phyloP scores from a whole-genome alignment of 2,329 filamentous ascomycete species.

The Cordyceps pruinosa region DNA sequence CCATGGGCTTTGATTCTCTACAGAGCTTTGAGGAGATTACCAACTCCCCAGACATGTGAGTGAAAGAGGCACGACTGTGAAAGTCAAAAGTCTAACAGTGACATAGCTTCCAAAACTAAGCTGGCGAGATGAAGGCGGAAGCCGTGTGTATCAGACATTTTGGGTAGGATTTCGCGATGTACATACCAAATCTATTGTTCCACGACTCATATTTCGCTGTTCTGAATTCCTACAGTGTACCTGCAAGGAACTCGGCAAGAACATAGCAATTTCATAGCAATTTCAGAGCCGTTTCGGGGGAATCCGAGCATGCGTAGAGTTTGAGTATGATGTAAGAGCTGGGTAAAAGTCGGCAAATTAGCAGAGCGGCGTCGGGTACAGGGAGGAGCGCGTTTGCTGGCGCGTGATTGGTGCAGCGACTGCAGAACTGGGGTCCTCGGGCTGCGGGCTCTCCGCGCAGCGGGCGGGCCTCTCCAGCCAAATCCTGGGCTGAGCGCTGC shows the following conservation, averaged over 20 bases:
- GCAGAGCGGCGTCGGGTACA: conserved; percentile 13
- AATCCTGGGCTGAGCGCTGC: background rate
- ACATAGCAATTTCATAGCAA: background rate
- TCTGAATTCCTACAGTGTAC: background rate
- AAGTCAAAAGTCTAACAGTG: background rate
- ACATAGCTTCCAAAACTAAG: conserved; percentile 10
- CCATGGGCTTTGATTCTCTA: conserved; percentile 73
- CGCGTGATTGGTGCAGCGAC: conserved; percentile 13
- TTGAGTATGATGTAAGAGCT: conserved; percentile 8
- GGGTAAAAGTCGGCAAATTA: conserved; percentile 12
- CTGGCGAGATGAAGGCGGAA: no score
- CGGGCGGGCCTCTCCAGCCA: background rate
- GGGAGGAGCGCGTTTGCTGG: conserved; percentile 9
- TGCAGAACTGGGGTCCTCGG: background rate
- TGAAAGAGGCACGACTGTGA: background rate
- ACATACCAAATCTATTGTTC: background rate
- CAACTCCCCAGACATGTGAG: conserved; percentile 49
- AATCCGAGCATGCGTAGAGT: background rate
- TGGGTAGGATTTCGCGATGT: background rate
- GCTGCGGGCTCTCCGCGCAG: background rate
- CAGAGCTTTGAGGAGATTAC: conserved; percentile 79
- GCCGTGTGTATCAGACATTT: background rate
- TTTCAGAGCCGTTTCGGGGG: background rate
- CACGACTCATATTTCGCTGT: background rate
- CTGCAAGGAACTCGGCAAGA: background rate